Base-by-base conservation (phyloP, 768 basidiomycete species). In the Coprinellus micaceus region DNA sequence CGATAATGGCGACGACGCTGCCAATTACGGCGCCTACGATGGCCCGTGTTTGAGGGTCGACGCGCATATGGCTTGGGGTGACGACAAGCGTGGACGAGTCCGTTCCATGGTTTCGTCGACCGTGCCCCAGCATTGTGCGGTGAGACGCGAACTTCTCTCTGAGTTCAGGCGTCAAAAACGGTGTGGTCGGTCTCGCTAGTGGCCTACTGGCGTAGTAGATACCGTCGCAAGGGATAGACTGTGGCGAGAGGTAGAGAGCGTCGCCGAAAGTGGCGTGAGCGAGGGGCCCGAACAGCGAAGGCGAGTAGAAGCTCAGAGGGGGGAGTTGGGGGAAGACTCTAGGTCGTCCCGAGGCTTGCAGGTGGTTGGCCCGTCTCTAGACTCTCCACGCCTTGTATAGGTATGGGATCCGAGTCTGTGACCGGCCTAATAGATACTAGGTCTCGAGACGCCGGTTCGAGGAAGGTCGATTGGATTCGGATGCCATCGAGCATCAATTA, bases 21-120 rank as follows among this genome's bases (percentile, higher is more conserved):
- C 53, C 53, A 24, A 54, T 45, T 10, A 46, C 41, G 13, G 53
- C 44, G 30, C 53, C 53, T 9, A 54, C 53, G 5, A 54, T 3
- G 12, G 33, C 3, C 11, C 43, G 40, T 17, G 53, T 54, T 10
- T n/a, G 28, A 7, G 43, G 30, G 22, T 46, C 53, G 30, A 51
- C 49, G 29, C 21, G 49, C 4, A 19, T 51, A 28, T 12, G 15
- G 47, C 28, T 15, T 30, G 13, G 9, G 41, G 21, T 26, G 15
- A 25, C 11, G 7, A 10, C 19, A 9, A 25, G n/a, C 25, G 44
- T 25, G 21, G 21, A 13, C 47, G 47, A 37, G 9, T 37, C 36
- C 36, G 36, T 37, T 37, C 36, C 36, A 37, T n/a, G n/a, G n/a
- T 37, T 37, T 9, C 36, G 36, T 17, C 36, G 9, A n/a, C n/a